Evolutionary conservation across 2,329 filamentous ascomycete genomes (phyloP), one percentile per base, ranked within the genome.

Genomic region (Ceratocystis alfenasii): DNA sequence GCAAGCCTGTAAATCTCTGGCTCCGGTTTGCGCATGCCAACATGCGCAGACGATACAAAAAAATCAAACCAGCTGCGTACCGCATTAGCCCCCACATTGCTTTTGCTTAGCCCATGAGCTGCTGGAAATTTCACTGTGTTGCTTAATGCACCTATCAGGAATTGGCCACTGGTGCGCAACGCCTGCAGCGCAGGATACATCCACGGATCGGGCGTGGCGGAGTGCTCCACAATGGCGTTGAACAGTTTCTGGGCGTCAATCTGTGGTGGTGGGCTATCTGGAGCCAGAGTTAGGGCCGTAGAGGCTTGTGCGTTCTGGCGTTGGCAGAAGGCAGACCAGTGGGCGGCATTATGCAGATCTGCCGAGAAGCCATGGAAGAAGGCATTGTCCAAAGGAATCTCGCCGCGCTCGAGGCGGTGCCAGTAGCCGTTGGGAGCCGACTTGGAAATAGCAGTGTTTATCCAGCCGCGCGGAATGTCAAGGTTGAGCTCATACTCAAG

Each of bases 61-160:
- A 96, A 83, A 72, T 97, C 90, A 72, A 99, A 97, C 4, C 87
- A 72, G 0, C 77, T 76, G 65, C 82, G 80, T 1, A 95, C 76
- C 0, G 87, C 84, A 2, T 76, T 74, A 45, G 78, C 72, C 67
- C 76, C 78, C 69, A 84, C 77, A 0, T 80, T 76, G 12, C 69
- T 62, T 53, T 78, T 76, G 69, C 87, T 81, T 67, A 89, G 87
- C 28, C 80, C 77, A 72, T 96, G 90, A 0, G 81, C 87, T 0
- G 81, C 79, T 0, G 92, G 93, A 71, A 95, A 96, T 28, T 90
- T 87, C 30, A 94, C 84, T 0, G 94, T 97, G 73, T 99, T 97
- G 71, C 87, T 92, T 69, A 97, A 78, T 1, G 92, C 94, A 0
- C 87, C 93, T 1, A 97, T 75, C 44, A 93, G 80, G 70, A 87